Conservation (phyloP, 345 rosid species). For the Populus davidiana region DNA sequence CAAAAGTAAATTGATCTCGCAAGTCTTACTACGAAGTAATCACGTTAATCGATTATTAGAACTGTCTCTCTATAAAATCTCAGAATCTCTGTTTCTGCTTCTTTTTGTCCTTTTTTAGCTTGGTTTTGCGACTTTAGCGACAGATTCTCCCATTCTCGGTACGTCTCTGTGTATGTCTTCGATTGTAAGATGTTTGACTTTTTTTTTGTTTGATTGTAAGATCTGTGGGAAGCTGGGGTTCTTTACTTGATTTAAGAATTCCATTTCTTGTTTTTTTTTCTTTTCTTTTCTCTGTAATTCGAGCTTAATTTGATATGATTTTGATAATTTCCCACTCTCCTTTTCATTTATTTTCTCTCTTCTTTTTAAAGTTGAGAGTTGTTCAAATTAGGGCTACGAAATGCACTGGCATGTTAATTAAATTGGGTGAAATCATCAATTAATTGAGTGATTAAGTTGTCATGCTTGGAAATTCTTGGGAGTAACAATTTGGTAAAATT, state of each 20-base stretch:
- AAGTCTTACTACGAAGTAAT: background rate
- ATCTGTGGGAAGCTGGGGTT: conserved; percentile 8
- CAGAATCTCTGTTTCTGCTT: background rate
- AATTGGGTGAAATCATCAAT: background rate
- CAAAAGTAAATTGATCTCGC: background rate
- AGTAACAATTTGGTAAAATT: background rate
- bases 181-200: background rate
- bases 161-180: background rate
- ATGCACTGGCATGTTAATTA: background rate
- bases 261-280: background rate
- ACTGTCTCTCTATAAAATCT: background rate
- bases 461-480: background rate
- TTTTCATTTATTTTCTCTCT: background rate
- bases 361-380: background rate
- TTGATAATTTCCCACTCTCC: background rate
- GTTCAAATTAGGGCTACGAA: background rate
- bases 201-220: background rate
- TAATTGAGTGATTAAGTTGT: background rate
- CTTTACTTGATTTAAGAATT: background rate
- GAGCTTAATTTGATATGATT: conserved; percentile 4
- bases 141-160: conserved; percentile 9
- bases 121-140: background rate
- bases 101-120: background rate
- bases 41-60: background rate
- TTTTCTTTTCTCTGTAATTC: background rate